Conservation (phyloP, 2,329 filamentous ascomycete genomes). For the Paecilomyces niveus region DNA sequence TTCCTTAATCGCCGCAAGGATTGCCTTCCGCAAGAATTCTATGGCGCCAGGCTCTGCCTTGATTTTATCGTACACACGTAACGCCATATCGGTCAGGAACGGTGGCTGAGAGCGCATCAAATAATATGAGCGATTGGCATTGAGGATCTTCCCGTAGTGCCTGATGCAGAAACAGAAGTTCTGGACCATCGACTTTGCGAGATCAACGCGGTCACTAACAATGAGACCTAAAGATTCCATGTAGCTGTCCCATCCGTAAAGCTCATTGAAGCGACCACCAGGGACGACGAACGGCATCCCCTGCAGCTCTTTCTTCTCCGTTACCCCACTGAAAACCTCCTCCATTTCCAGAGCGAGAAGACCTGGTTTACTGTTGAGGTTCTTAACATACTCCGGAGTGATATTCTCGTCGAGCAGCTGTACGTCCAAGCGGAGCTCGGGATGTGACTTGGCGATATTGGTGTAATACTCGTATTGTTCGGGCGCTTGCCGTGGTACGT, state of each 20-base stretch:
- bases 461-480: conserved; percentile 88
- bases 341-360: conserved; percentile 87
- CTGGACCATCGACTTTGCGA: conserved; percentile 88
- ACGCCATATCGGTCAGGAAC: conserved; percentile 94
- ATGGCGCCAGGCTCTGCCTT: conserved; percentile 72
- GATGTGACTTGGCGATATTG: conserved; percentile 67
- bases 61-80: conserved; percentile 89
- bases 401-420: conserved; percentile 64
- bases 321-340: conserved; percentile 58
- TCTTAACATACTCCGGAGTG: conserved; percentile 71
- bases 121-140: conserved; percentile 95
- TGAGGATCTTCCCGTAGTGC: conserved; percentile 97
- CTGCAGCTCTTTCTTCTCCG: conserved; percentile 62
- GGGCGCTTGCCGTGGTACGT: conserved; percentile 75
- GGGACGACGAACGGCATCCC: conserved; percentile 96
- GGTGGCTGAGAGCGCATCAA: conserved; percentile 89
- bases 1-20: conserved; percentile 92
- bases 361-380: conserved; percentile 81
- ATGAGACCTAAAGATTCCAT: conserved; percentile 92
- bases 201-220: conserved; percentile 73
- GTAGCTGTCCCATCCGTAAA: conserved; percentile 99
- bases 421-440: conserved; percentile 83
- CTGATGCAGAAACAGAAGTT: conserved; percentile 99
- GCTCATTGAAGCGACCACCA: conserved; percentile 92
- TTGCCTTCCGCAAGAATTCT: conserved; percentile 73